phyloP scores from a whole-genome alignment of 352 stramenopile genomes.

The Phytophthora rubi region DNA sequence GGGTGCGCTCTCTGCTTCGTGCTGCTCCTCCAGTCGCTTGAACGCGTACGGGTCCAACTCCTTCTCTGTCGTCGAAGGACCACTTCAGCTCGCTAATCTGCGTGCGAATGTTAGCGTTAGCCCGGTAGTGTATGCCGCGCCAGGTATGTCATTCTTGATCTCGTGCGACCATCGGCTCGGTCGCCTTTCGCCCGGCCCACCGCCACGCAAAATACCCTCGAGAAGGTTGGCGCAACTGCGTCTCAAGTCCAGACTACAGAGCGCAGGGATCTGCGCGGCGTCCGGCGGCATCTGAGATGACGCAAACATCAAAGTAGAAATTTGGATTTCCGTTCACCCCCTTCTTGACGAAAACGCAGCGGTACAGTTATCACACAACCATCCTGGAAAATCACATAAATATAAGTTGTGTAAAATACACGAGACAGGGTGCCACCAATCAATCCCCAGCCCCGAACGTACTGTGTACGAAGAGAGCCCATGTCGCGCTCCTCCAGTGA shows the following conservation, averaged over 20 bases:
- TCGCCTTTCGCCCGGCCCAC: not conserved
- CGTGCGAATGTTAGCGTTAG: conserved; percentile 84
- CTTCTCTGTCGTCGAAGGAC: conserved; percentile 61
- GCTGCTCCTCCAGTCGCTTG: conserved; percentile 17
- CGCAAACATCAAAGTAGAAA: too few species aligned
- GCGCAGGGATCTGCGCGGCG: not conserved
- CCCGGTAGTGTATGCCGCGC: conserved; percentile 68
- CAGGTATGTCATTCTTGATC: conserved; percentile 69
- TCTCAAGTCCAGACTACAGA: too few species aligned
- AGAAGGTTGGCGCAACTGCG: not conserved
- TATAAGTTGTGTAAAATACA: too few species aligned
- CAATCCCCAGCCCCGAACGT: too few species aligned
- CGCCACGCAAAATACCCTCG: not conserved
- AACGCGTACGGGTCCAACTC: conserved; percentile 41
- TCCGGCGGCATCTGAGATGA: too few species aligned
- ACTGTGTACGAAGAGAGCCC: too few species aligned
- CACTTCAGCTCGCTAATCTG: conserved; percentile 81
- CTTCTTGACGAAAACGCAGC: too few species aligned
- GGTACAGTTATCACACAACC: too few species aligned
- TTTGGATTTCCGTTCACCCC: too few species aligned
- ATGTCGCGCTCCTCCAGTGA: too few species aligned
- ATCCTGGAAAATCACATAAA: too few species aligned
- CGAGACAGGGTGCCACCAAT: too few species aligned
- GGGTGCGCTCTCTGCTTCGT: conserved; percentile 20
- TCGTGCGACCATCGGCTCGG: conserved; percentile 29